A percentile compares a stretch with the other conserved stretches of the same genome.
Conservation (phyloP, 345 rosid genomes). For the Erysimum cheiranthoides region DNA sequence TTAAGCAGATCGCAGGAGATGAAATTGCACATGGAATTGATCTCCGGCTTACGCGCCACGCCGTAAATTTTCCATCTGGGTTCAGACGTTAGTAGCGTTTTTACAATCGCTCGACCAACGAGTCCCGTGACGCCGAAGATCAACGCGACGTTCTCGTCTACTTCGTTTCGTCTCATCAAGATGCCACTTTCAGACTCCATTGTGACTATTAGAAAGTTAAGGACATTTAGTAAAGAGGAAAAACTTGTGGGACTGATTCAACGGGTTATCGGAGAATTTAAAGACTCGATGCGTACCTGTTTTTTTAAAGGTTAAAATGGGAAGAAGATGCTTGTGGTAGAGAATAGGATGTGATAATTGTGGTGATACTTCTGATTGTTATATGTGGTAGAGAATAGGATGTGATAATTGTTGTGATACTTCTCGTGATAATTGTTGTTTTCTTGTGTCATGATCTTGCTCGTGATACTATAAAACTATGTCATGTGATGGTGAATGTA, state of each 20-base stretch:
- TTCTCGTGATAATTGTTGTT: no score
- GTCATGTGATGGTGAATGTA: no score
- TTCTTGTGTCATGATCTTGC: no score
- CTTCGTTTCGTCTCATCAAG: conserved; percentile 27
- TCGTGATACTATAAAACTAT: no score
- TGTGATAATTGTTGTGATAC: no score
- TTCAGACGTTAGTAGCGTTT: conserved; percentile 52
- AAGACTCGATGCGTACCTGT: conserved; percentile 47
- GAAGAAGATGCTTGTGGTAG: no score
- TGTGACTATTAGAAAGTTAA: conserved; percentile 9
- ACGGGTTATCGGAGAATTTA: conserved; percentile 36
- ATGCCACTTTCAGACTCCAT: conserved; percentile 51
- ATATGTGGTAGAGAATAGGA: no score
- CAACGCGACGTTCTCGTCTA: conserved; percentile 58
- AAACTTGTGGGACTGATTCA: conserved; percentile 27
- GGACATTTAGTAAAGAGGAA: neutral
- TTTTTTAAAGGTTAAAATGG: conserved; percentile 35
- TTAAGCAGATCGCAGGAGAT: conserved; percentile 76
- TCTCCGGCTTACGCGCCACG: conserved; percentile 66
- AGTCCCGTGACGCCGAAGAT: conserved; percentile 90
- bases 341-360: no score
- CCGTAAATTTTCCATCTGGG: conserved; percentile 83
- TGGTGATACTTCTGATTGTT: no score
- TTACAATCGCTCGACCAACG: conserved; percentile 78
- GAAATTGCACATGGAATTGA: conserved; percentile 57